A percentile compares a stretch with the other conserved stretches of the same genome.
Evolutionary conservation across 805 yeast genomes (phyloP).

Genomic region (Candida odintsovae): DNA sequence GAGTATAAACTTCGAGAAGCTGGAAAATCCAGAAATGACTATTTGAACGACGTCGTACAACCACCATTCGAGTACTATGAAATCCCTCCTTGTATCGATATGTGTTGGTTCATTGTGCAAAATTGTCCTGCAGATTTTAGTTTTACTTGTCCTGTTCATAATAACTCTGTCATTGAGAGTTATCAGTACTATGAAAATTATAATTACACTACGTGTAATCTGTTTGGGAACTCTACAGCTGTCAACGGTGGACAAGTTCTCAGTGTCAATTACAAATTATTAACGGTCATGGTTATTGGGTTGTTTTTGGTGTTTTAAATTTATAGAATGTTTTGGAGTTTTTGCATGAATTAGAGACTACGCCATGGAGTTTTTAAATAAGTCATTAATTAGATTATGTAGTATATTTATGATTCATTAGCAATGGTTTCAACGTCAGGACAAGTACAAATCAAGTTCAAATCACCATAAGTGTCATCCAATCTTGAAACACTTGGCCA

Average conservation of each 20-base stretch:
- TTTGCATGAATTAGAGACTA: neutral
- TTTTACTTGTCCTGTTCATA: constrained; percentile 60
- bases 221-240: constrained; percentile 26
- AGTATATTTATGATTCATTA: constrained; percentile 8
- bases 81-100: constrained; percentile 78
- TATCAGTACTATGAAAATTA: constrained; percentile 21
- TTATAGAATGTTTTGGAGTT: neutral
- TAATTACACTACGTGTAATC: constrained; percentile 35
- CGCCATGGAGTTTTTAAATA: neutral
- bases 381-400: neutral
- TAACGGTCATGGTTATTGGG: neutral
- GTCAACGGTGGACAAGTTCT: neutral
- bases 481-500: constrained; percentile 96
- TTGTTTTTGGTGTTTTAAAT: neutral
- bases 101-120: constrained; percentile 72
- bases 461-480: constrained; percentile 93
- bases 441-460: constrained; percentile 90
- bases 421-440: constrained; percentile 78
- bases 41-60: constrained; percentile 46
- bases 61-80: constrained; percentile 65
- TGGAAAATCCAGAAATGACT: constrained; percentile 52
- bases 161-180: constrained; percentile 23
- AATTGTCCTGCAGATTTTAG: constrained; percentile 79
- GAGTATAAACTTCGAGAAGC: constrained; percentile 42
- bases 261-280: neutral